These are phyloP conservation scores for Penicillium concentricum DNA, from an alignment of 2,329 filamentous ascomycete genomes.

Conservation along the genomic window DNA sequence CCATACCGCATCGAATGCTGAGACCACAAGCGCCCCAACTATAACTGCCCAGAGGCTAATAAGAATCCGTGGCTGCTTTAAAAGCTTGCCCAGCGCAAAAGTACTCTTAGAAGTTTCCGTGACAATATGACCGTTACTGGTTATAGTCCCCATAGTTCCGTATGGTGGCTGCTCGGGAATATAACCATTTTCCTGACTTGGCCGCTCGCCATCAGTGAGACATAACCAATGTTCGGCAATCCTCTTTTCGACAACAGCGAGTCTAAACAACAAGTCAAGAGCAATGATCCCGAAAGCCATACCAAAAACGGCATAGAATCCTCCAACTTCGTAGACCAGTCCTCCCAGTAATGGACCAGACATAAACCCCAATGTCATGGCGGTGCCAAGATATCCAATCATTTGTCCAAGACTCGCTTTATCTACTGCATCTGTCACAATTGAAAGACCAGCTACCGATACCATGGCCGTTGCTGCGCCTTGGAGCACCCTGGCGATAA, in stretches of 20 bases:
- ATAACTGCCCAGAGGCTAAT: slow-evolving; percentile 55
- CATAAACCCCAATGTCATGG: slow-evolving; percentile 57
- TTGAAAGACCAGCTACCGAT: slow-evolving; percentile 58
- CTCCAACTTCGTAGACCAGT: slow-evolving; percentile 57
- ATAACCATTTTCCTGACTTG: slow-evolving; percentile 6
- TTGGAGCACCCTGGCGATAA: slow-evolving; percentile 55
- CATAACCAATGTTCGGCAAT: slow-evolving; percentile 39
- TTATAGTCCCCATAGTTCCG: neutral
- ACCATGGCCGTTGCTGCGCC: slow-evolving; percentile 59
- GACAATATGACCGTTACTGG: slow-evolving; percentile 23
- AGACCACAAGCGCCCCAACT: slow-evolving; percentile 49
- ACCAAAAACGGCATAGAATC: slow-evolving; percentile 58
- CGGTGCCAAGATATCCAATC: slow-evolving; percentile 55
- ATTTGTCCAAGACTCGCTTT: slow-evolving; percentile 58
- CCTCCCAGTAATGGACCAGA: slow-evolving; percentile 59
- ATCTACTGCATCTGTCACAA: slow-evolving; percentile 59
- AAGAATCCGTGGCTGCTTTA: slow-evolving; percentile 50
- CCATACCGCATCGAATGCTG: slow-evolving; percentile 48
- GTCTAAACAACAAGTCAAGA: slow-evolving; percentile 60
- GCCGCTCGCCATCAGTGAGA: neutral
- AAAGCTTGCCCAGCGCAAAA: slow-evolving; percentile 10
- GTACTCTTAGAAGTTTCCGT: neutral
- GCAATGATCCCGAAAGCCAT: slow-evolving; percentile 54
- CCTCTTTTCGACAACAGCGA: slow-evolving; percentile 62
- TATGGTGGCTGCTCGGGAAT: slow-evolving; percentile 9